Conservation (phyloP, 164 flowering plant species). For the Buxus sempervirens region DNA sequence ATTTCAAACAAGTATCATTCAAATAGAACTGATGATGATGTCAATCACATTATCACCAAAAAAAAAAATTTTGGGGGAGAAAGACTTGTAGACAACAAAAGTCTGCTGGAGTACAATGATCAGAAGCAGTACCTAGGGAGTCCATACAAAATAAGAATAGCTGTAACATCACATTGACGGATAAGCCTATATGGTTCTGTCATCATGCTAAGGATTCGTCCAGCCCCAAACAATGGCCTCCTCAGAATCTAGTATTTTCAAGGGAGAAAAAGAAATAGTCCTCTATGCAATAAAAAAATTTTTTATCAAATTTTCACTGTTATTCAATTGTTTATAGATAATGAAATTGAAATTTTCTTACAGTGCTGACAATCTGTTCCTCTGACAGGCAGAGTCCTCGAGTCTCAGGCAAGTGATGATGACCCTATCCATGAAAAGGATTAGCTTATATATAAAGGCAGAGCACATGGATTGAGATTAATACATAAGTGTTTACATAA, state of each 20-base stretch:
- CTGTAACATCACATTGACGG: conserved; percentile 64
- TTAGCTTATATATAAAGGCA: no score
- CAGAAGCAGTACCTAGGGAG: conserved; percentile 32
- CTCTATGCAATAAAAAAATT: not conserved
- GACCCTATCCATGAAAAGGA: conserved; percentile 51
- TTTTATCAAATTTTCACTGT: not conserved
- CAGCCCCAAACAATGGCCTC: conserved; percentile 38
- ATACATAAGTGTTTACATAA: not conserved
- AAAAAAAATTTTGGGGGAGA: no score
- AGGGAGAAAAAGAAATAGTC: conserved; percentile 1
- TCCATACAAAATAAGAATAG: conserved; percentile 50
- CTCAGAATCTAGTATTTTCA: conserved; percentile 38
- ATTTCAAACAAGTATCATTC: no score
- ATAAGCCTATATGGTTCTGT: conserved; percentile 48
- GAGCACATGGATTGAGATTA: not conserved
- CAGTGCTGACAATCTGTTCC: conserved; percentile 82
- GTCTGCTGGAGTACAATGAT: not conserved
- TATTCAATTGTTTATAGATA: not conserved
- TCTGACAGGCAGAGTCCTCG: conserved; percentile 88
- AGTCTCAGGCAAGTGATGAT: conserved; percentile 91
- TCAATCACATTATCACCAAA: not conserved
- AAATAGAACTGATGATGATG: not conserved
- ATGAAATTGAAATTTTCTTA: conserved; percentile 31
- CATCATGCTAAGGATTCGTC: conserved; percentile 32
- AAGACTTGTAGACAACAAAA: not conserved